A percentile compares a stretch with the other conserved stretches of the same genome.
phyloP scores from a whole-genome alignment of 441 rosid genomes.

The Metrosideros polymorpha region DNA sequence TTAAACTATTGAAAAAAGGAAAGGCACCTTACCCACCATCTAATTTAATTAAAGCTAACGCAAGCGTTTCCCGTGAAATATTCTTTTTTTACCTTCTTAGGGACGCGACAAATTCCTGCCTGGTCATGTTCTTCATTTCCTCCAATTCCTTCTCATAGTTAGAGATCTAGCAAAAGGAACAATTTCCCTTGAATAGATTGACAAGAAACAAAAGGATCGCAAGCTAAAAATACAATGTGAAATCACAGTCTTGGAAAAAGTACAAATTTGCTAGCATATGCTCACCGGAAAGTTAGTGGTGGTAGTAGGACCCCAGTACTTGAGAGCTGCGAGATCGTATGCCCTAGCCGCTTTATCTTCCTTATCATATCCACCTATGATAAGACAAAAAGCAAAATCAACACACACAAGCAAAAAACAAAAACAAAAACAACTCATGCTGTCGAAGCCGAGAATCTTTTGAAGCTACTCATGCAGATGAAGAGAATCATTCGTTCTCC shows the following conservation, averaged over 20 bases:
- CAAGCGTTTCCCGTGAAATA: neutral
- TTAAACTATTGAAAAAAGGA: neutral
- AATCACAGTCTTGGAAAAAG: neutral
- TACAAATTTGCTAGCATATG: neutral
- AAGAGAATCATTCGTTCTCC: neutral
- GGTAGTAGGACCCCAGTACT: slow-evolving; percentile 96
- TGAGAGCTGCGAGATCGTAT: slow-evolving; percentile 95
- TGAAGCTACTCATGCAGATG: neutral
- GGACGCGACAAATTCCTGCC: slow-evolving; percentile 92
- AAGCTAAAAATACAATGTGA: neutral
- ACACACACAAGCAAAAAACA: slow-evolving; percentile 3
- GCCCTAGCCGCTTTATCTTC: slow-evolving; percentile 97
- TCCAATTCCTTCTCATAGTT: slow-evolving; percentile 76
- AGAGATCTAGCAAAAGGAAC: slow-evolving; percentile 28
- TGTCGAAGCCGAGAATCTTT: neutral
- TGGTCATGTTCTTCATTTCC: slow-evolving; percentile 83
- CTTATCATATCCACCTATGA: slow-evolving; percentile 86
- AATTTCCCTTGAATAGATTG: neutral
- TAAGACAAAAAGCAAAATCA: neutral
- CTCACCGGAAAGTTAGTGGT: slow-evolving; percentile 81
- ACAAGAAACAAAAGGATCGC: neutral
- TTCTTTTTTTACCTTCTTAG: slow-evolving; percentile 47
- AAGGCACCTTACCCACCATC: neutral
- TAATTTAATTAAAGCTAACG: neutral
- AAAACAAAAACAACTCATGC: neutral